Evolutionary conservation across 805 yeast genomes (phyloP), one percentile per base, ranked within the genome.

Genomic region (Wickerhamomyces pijperi): DNA sequence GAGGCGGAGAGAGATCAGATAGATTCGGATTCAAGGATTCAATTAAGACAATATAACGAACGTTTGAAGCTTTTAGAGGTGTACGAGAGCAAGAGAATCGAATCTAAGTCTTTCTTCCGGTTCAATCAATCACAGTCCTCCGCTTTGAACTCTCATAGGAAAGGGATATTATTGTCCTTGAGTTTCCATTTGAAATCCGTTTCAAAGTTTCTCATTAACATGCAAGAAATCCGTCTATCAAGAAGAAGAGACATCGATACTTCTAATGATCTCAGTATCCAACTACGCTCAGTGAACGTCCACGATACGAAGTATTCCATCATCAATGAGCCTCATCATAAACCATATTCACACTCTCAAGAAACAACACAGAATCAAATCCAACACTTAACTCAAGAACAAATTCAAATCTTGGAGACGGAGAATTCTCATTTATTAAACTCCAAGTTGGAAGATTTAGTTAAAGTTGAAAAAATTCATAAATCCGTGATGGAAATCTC

Each of bases 401-500:
- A 80, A 50, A 47, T 79, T 14, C 78, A 74, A 47, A 63, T 71
- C 37, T 58, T 80, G 23, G 70, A 74, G 40, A 56, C 60, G 16
- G 92, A 82, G 51, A 82, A 79, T 53, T 65, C 71, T 40, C 72
- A 72, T 42, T 47, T 70, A 11, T 52, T 80, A 13, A 64, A 68
- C 35, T 55, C 72, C 37, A 82, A 82, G 48, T 61, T 72, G n/a
- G 71, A 70, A 37, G 82, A 81, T 44, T 49, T 80, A 20, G 63
- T 70, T 32, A 75, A 77, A 43, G 81, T 78, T 7, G 75, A 73
- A 43, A 63, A 69, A 43, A 64, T 82, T 28, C 81, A 79, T 49
- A 63, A 63, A 20, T 72, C 84, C 2, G 76, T 81, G 57, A 54
- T 76, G 34, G 95, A 85, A 51, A 79, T 88, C 34, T 71, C 87